phyloP scores from a whole-genome alignment of 495 filamentous ascomycete species.

The Chaetomium tenue region DNA sequence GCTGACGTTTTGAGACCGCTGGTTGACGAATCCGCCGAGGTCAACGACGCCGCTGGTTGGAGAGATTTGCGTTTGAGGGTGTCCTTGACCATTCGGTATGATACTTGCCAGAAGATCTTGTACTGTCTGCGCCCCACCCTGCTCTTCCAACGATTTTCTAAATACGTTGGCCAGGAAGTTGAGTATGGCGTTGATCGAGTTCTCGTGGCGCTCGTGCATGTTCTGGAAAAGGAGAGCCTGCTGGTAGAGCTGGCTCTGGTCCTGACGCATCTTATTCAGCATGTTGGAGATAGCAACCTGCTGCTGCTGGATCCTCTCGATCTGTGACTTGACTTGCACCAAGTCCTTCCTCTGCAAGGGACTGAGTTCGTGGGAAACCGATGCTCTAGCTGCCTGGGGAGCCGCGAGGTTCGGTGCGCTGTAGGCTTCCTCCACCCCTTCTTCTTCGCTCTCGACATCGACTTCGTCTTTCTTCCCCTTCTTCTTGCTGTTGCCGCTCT shows the following conservation, averaged over 20 bases:
- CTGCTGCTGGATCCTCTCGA: slow-evolving; percentile 77
- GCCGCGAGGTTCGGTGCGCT: slow-evolving; percentile 13
- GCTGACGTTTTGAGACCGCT: slow-evolving; percentile 38
- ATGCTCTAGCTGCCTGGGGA: slow-evolving; percentile 22
- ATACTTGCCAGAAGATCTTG: slow-evolving; percentile 69
- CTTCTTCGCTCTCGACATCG: slow-evolving; percentile 71
- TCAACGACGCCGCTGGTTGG: slow-evolving; percentile 67
- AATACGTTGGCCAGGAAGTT: slow-evolving; percentile 97
- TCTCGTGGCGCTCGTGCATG: slow-evolving; percentile 92
- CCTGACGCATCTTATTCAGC: slow-evolving; percentile 72
- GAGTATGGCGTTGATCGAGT: slow-evolving; percentile 95
- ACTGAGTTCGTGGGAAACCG: slow-evolving; percentile 42
- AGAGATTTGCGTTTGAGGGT: slow-evolving; percentile 45
- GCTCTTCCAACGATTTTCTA: slow-evolving; percentile 63
- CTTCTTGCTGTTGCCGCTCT: slow-evolving; percentile 60
- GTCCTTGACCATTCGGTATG: slow-evolving; percentile 54
- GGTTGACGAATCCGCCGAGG: slow-evolving; percentile 62
- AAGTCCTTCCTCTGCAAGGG: slow-evolving; percentile 75
- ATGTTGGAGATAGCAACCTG: slow-evolving; percentile 79
- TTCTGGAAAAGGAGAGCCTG: slow-evolving; percentile 88
- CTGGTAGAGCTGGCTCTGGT: slow-evolving; percentile 84
- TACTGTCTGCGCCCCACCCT: slow-evolving; percentile 63
- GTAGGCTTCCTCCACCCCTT: slow-evolving; percentile 46
- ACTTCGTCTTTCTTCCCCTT: slow-evolving; percentile 66
- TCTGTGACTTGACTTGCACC: slow-evolving; percentile 69